Evolutionary conservation across 2,329 filamentous ascomycete species (phyloP), one percentile per base, ranked within the genome.

Genomic region (Penicillium sp.): DNA sequence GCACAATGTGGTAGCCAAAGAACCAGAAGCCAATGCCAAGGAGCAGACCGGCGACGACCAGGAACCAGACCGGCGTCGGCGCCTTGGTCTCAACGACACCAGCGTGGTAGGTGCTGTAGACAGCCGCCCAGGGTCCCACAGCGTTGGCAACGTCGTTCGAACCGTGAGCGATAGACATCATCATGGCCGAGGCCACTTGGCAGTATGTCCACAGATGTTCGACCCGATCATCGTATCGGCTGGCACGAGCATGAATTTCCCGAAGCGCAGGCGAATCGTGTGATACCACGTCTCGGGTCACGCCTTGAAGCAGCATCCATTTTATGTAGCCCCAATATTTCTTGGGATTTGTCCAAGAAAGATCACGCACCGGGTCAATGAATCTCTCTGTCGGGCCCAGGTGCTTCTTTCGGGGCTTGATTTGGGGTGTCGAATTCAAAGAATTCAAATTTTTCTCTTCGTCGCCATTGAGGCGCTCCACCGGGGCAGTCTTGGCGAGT

Each of bases 131-230:
- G n/a, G 70, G 68, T 0, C 68, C 68, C 25, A 73, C 64, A 1
- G 69, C 69, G 50, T 73, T 73, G 36, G 69, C 65, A 4, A 73
- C 68, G 49, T 73, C 70, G 55, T 73, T 73, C 40, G 68, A 66
- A n/a, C 71, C 71, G 59, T 74, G 72, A 3, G 69, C 67, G 47
- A 73, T 70, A 18, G 68, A 72, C 62, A 71, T 66, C 54, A 70
- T 66, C 53, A 70, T 68, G 35, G 70, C 69, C 5, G 64, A 65
- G 12, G 64, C 60, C 27, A 73, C 65, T 54, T 73, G 70, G 38
- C 62, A 67, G 50, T 68, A 76, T 1, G 73, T 73, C 66, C 68
- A 75, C 25, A 74, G 62, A 59, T 77, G 72, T 56, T 76, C 74
- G 11, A 74, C 71, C 4, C 68, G 65, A 49, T 70, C 70, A 54